Conservation (phyloP, 805 yeast species). For the Diddensiella transvaalensis region DNA sequence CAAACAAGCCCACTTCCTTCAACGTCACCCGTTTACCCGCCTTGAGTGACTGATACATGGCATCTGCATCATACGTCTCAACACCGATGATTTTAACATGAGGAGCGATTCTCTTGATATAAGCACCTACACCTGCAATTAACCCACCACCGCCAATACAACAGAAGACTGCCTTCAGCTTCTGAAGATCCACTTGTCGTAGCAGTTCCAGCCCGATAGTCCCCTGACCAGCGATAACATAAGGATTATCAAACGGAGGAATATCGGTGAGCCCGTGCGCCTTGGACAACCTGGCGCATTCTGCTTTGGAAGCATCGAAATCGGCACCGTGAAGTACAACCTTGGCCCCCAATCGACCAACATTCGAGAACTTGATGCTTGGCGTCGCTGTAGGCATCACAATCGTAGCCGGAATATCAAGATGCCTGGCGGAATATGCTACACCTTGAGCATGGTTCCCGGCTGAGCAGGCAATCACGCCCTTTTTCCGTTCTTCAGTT, state of each 20-base stretch:
- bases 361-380: slow-evolving; percentile 87
- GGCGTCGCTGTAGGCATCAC: slow-evolving; percentile 99
- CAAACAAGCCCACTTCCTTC: slow-evolving; percentile 85
- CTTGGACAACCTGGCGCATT: slow-evolving; percentile 68
- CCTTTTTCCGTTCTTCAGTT: slow-evolving; percentile 57
- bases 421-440: slow-evolving; percentile 80
- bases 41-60: slow-evolving; percentile 70
- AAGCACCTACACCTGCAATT: slow-evolving; percentile 84
- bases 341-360: slow-evolving; percentile 86
- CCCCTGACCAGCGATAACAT: slow-evolving; percentile 98
- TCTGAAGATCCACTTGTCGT: slow-evolving; percentile 76
- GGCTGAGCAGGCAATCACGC: slow-evolving; percentile 97
- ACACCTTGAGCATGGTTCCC: slow-evolving; percentile 99
- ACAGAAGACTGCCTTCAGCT: slow-evolving; percentile 80
- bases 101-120: slow-evolving; percentile 94
- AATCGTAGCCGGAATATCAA: slow-evolving; percentile 89
- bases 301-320: slow-evolving; percentile 91
- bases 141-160: slow-evolving; percentile 98
- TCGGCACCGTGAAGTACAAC: slow-evolving; percentile 93
- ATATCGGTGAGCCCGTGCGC: slow-evolving; percentile 78
- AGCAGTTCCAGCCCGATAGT: slow-evolving; percentile 91
- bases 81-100: slow-evolving; percentile 94
- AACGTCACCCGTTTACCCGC: slow-evolving; percentile 53
- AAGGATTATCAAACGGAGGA: slow-evolving; percentile 99
- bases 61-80: slow-evolving; percentile 94